These are phyloP conservation scores for Kwoniella sp. DNA, from an alignment of 768 basidiomycete genomes.

Conservation along the genomic window DNA sequence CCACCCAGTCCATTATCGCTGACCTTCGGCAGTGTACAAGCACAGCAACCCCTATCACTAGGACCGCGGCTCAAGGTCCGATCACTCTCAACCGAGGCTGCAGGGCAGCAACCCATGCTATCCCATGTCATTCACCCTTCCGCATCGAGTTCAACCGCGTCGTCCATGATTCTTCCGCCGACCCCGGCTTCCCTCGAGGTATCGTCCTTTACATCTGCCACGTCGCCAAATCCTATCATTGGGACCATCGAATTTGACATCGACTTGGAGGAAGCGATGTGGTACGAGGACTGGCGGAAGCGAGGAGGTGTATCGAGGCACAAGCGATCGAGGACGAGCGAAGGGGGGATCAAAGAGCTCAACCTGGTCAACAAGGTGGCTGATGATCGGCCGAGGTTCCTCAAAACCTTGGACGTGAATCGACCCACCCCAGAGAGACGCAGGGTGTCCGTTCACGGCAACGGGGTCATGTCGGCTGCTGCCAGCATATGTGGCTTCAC, in stretches of 20 bases:
- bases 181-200: constrained; percentile 8
- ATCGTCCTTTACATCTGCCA: background rate
- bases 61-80: background rate
- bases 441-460: background rate
- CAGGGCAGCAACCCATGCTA: background rate
- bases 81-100: constrained; percentile 14
- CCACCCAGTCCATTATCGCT: constrained; percentile 32
- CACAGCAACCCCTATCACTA: background rate
- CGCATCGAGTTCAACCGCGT: constrained; percentile 1
- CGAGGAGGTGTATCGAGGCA: constrained; percentile 12
- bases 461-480: constrained; percentile 7
- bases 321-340: constrained; percentile 9
- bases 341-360: constrained; percentile 19
- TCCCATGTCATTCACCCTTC: constrained; percentile 6
- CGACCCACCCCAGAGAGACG: background rate
- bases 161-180: constrained; percentile 6
- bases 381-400: constrained; percentile 26
- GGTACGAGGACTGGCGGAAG: constrained; percentile 67
- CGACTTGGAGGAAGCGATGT: constrained; percentile 67
- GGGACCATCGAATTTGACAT: constrained; percentile 85
- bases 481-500: constrained; percentile 12
- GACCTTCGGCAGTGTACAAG: constrained; percentile 4
- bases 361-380: constrained; percentile 20
- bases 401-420: constrained; percentile 17
- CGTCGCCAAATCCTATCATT: constrained; percentile 56